Conservation (phyloP, 805 yeast genomes). For the Saturnispora quitensis region DNA sequence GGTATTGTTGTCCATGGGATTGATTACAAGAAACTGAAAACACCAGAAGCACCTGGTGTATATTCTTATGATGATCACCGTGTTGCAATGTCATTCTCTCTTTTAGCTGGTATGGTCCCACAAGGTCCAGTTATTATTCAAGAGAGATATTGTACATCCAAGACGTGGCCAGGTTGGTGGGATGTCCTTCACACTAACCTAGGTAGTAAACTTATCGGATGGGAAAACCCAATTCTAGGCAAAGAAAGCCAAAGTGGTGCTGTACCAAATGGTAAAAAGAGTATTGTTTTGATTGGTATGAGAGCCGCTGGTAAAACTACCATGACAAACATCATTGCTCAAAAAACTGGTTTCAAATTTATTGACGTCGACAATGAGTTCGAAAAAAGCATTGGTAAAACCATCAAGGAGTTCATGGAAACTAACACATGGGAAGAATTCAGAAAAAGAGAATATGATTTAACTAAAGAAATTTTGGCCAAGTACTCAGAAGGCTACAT, state of each 20-base stretch:
- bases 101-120: constrained; percentile 60
- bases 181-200: constrained; percentile 70
- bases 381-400: constrained; percentile 42
- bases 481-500: constrained; percentile 44
- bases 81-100: constrained; percentile 94
- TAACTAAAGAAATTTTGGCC: constrained; percentile 42
- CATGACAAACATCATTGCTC: constrained; percentile 70
- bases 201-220: constrained; percentile 60
- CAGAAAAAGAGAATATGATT: constrained; percentile 53
- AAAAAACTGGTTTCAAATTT: constrained; percentile 54
- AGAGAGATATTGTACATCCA: constrained; percentile 88
- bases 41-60: constrained; percentile 55
- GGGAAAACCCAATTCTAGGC: constrained; percentile 32
- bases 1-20: constrained; percentile 85
- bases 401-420: constrained; percentile 54
- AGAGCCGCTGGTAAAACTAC: constrained; percentile 96
- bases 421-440: constrained; percentile 81
- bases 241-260: constrained; percentile 11
- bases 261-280: constrained; percentile 35
- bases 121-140: constrained; percentile 56
- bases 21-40: constrained; percentile 37
- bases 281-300: constrained; percentile 88
- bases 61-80: constrained; percentile 90
- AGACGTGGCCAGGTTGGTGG: constrained; percentile 99
- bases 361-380: constrained; percentile 71